Evolutionary conservation across 139 green algal genomes (phyloP).

Genomic region (Closterium sp.): DNA sequence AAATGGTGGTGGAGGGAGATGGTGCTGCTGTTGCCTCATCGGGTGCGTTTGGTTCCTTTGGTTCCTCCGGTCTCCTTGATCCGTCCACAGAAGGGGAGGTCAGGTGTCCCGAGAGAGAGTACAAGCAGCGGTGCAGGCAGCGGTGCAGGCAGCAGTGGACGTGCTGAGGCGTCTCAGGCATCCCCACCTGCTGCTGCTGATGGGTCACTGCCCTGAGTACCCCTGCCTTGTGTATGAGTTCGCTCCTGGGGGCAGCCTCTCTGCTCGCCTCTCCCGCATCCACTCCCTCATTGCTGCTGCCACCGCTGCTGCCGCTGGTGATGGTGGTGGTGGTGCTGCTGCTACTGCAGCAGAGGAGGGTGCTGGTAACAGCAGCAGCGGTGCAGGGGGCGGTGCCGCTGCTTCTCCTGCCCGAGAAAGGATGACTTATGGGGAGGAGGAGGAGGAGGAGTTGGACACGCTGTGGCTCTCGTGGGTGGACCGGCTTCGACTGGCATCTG

Average conservation of each 20-base stretch:
- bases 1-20: not conserved
- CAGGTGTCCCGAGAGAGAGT: not conserved
- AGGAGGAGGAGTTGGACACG: not conserved
- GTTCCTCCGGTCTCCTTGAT: not conserved
- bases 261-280: not conserved
- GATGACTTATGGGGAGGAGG: not conserved
- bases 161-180: not conserved
- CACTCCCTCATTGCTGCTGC: not conserved
- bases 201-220: not conserved
- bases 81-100: not conserved
- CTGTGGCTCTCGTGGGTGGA: not conserved
- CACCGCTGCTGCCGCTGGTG: not conserved
- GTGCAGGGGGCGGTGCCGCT: not conserved
- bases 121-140: not conserved
- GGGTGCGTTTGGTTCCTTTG: not conserved
- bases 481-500: not conserved
- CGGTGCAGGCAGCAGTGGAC: not conserved
- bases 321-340: not conserved
- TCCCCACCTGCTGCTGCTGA: not conserved
- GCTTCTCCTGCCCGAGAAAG: not conserved
- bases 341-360: not conserved
- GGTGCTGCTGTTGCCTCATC: not conserved
- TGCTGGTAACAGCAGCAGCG: not conserved
- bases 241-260: not conserved
- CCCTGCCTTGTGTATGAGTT: not conserved